Percentiles rank a stretch among this genome's conserved stretches.
These are phyloP conservation scores for Elaeis oleifera DNA, from an alignment of 202 grass and related monocot genomes.

Conservation along the genomic window DNA sequence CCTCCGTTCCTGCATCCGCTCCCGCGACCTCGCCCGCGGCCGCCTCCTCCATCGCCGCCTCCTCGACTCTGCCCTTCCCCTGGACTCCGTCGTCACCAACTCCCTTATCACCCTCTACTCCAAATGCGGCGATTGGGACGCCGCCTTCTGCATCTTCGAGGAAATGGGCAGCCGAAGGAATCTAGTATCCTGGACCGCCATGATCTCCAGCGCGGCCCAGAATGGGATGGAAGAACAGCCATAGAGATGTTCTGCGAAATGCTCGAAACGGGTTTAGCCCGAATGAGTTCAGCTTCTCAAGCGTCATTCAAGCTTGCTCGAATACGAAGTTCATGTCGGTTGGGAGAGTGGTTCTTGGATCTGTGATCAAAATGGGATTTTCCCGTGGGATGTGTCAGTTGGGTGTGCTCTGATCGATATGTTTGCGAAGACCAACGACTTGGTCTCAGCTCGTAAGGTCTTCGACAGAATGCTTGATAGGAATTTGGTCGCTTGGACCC, in stretches of 20 bases:
- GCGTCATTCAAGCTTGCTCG: conserved; percentile 45
- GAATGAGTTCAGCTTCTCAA: conserved; percentile 55
- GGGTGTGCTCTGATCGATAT: conserved; percentile 68
- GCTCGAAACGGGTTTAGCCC: conserved; percentile 37
- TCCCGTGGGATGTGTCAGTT: conserved; percentile 34
- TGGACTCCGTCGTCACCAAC: conserved; percentile 45
- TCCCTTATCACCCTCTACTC: conserved; percentile 78
- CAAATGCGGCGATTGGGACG: conserved; percentile 49
- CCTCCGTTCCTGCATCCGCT: conserved; percentile 45
- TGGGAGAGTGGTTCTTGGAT: conserved; percentile 33
- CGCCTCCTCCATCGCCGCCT: conserved; percentile 43
- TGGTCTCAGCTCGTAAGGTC: conserved; percentile 30
- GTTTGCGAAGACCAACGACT: conserved; percentile 51
- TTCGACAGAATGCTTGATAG: conserved; percentile 45
- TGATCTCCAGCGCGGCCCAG: conserved; percentile 48
- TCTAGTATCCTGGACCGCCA: conserved; percentile 73
- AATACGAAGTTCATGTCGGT: conserved; percentile 18
- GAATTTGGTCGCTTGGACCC: conserved; percentile 58
- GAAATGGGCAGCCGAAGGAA: conserved; percentile 52
- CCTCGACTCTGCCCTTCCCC: conserved; percentile 28
- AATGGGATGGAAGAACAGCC: conserved; percentile 34
- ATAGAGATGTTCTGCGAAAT: conserved; percentile 38
- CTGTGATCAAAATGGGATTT: conserved; percentile 54
- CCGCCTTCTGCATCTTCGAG: conserved; percentile 46
- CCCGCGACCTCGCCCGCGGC: conserved; percentile 46